Evolutionary conservation across 2,329 filamentous ascomycete genomes (phyloP).

Genomic region (Fusarium mangiferae): DNA sequence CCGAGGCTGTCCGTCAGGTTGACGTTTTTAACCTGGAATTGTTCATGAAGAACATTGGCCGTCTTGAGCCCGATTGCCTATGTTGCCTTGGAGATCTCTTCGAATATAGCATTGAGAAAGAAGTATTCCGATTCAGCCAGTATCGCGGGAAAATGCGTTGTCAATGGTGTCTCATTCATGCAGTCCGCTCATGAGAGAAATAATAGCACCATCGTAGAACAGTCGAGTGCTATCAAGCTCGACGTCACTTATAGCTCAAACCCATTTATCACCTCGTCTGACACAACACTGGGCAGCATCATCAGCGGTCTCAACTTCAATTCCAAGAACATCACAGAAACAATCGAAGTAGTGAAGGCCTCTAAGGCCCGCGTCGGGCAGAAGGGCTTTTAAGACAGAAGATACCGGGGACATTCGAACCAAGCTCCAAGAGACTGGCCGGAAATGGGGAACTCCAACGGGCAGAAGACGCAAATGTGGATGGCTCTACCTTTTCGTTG

Average conservation of each 20-base stretch:
- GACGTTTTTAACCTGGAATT: slow-evolving; percentile 1
- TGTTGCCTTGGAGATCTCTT: slow-evolving; percentile 9
- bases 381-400: slow-evolving; percentile 11
- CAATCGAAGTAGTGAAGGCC: slow-evolving; percentile 5
- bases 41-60: slow-evolving; percentile 10
- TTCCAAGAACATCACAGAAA: slow-evolving; percentile 5
- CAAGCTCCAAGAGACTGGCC: slow-evolving; percentile 9
- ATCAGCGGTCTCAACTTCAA: slow-evolving; percentile 3
- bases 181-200: not conserved
- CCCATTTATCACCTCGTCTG: not conserved
- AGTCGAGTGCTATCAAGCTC: slow-evolving; percentile 12
- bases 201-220: slow-evolving; percentile 4
- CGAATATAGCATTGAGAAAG: not conserved
- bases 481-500: slow-evolving; percentile 18
- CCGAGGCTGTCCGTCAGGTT: not conserved
- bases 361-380: slow-evolving; percentile 2
- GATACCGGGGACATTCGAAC: slow-evolving; percentile 1
- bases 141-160: not conserved
- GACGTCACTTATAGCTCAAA: slow-evolving; percentile 7
- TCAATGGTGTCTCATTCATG: slow-evolving; percentile 5
- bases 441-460: slow-evolving; percentile 4
- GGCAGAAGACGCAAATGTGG: slow-evolving; percentile 13
- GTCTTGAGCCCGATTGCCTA: not conserved
- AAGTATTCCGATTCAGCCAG: slow-evolving; percentile 8
- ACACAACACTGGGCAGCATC: slow-evolving; percentile 11